A percentile compares a stretch with the other conserved stretches of the same genome.
These are phyloP conservation scores for Coemansia erecta DNA, from an alignment of 192 early-diverging fungal genomes.

Conservation along the genomic window DNA sequence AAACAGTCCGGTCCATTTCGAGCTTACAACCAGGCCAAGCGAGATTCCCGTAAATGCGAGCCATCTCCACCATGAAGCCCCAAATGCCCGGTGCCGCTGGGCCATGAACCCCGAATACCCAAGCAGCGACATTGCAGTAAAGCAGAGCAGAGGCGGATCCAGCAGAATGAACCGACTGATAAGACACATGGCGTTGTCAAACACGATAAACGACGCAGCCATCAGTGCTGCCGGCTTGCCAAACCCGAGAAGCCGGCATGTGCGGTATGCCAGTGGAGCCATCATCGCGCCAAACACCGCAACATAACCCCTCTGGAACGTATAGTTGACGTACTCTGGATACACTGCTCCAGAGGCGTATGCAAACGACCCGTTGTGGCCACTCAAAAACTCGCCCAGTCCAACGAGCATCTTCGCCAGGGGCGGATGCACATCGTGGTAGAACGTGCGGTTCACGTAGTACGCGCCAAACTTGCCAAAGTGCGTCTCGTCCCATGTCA, in stretches of 20 bases:
- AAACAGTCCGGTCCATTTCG: too few species aligned
- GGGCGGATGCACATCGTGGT: slow-evolving; percentile 98
- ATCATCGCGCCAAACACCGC: slow-evolving; percentile 88
- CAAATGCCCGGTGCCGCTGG: too few species aligned
- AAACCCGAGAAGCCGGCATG: slow-evolving; percentile 56
- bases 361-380: slow-evolving; percentile 80
- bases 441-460: slow-evolving; percentile 91
- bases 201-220: too few species aligned
- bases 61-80: too few species aligned
- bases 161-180: too few species aligned
- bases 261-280: slow-evolving; percentile 74
- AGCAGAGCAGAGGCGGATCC: too few species aligned
- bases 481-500: slow-evolving; percentile 77
- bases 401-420: slow-evolving; percentile 95
- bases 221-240: too few species aligned
- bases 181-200: too few species aligned
- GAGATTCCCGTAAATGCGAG: too few species aligned
- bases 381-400: slow-evolving; percentile 74
- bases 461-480: slow-evolving; percentile 82
- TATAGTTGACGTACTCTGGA: slow-evolving; percentile 83
- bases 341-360: slow-evolving; percentile 59
- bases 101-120: too few species aligned
- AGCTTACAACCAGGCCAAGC: too few species aligned
- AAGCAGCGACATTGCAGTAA: too few species aligned
- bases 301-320: slow-evolving; percentile 22